Base-by-base conservation (phyloP, 176 grass and related monocot species). In the Leersia perrieri region DNA sequence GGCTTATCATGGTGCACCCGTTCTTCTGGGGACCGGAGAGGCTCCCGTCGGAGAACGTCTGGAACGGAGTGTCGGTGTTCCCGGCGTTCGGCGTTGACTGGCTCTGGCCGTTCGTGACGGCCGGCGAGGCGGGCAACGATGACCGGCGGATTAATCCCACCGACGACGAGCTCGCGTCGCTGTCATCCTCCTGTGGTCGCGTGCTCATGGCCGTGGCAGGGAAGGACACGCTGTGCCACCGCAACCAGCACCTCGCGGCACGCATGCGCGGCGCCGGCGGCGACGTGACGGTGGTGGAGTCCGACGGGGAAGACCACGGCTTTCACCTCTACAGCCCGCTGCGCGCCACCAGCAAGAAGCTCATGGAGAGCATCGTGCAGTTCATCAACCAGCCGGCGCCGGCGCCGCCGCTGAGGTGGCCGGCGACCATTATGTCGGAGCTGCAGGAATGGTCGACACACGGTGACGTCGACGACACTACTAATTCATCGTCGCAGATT, bases 11-110 rank as follows among this genome's bases (percentile, higher is more conserved):
- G 1, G 62, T 78, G 2, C 76, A 78, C 0, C 76, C 76, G 0
- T 66, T 49, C 76, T 78, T 78, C 63, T 79, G 77, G 77, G 77
- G 77, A 15, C 5, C 31, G 20, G 39, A 66, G 27, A 39, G 60
- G 61, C 29, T 78, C 27, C 75, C 75, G 0, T 78, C 35, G 1
- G 75, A 78, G 60, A 18, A 7, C 2, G 51, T 9, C 22, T 57
- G 51, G 51, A 22, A 57, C 22, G 51, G 7, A 1, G 22, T 22
- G 22, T 57, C 51, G 11, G 9, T 67, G 65, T 11, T 67, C 33
- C 18, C 20, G 33, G 33, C 9, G 20, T 36, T 2, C 4, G 65
- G 20, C 34, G 3, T 51, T 18, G 33, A 67, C 20, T 5, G 16
- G 16, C 16, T 36, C 65, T 74, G 71, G 71, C 16, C 44, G 10